Percentiles rank a stretch among this genome's conserved stretches.
phyloP scores from a whole-genome alignment of 441 rosid genomes.

The Gossypium schwendimanii region DNA sequence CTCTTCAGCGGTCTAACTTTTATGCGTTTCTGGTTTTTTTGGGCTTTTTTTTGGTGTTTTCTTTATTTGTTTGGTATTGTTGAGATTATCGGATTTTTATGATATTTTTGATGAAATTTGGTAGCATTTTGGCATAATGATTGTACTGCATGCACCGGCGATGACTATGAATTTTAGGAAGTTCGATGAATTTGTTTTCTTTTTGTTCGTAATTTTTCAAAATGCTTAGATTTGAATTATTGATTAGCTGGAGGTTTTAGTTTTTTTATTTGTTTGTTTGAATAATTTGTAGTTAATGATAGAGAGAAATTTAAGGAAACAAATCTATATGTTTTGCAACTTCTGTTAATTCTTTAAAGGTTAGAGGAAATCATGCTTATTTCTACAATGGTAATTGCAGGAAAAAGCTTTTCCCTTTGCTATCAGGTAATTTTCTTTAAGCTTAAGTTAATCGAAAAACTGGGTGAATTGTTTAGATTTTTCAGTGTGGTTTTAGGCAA shows the following conservation, averaged over 20 bases:
- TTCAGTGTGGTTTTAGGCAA: neutral
- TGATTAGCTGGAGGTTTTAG: neutral
- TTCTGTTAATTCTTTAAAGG: neutral
- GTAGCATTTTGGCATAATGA: neutral
- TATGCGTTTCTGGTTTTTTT: conserved; percentile 2
- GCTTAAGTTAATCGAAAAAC: neutral
- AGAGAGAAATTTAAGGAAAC: neutral
- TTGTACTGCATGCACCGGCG: neutral
- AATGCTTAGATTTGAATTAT: conserved; percentile 15
- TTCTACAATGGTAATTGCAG: neutral
- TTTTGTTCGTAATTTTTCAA: neutral
- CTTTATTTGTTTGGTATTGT: neutral
- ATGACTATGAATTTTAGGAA: neutral
- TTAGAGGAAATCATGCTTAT: neutral
- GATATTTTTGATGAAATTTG: conserved; percentile 1
- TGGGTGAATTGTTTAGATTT: neutral
- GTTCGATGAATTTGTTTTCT: neutral
- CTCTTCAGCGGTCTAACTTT: conserved; percentile 22
- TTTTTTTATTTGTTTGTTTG: neutral
- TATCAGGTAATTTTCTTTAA: neutral
- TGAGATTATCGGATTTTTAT: neutral
- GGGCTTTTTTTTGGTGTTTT: neutral
- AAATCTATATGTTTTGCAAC: neutral
- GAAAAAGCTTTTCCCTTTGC: neutral
- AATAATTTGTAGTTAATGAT: conserved; percentile 7